Base-by-base conservation (phyloP, 805 yeast genomes). In the Candida sanyiensis region DNA sequence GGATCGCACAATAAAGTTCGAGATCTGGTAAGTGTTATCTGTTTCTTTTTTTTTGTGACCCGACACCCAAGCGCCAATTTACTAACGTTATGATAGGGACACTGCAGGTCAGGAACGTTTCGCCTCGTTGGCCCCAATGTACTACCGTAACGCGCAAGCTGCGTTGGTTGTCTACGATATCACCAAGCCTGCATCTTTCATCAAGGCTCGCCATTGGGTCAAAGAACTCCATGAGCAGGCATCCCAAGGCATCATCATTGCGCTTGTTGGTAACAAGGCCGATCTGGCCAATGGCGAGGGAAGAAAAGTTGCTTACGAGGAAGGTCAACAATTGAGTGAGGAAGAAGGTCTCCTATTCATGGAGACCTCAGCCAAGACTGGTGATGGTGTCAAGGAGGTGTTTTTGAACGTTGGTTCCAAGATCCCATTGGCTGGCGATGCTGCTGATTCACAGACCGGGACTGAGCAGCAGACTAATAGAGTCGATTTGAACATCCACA, bases 81-180 rank as follows among this genome's bases (percentile, higher is more conserved):
- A 46, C 43, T 34, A 34, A 37, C 39, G 22, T 17, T 7, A 11
- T 21, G 13, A 21, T 12, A 50, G 73, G 74, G 97, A 89, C 59
- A 89, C 97, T 11, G 97, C 97, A 3, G 98, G 98, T 16, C 97
- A 90, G 67, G 98, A 90, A 61, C 67, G 98, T 47, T 90, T 90
- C 68, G 96, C 97, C 12, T 80, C 90, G 19, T 72, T 90, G 54
- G 97, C 97, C 1, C 97, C 97, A 21, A 83, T 90, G 93, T 90
- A 90, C 64, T 90, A 90, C 66, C 75, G 98, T 59, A 90, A 93
- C 56, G 97, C 98, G 12, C 96, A 89, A 59, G 95, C 96, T 20
- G 97, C 97, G 0, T 67, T 90, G 45, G 96, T 93, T 11, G 98
- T 90, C 8, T 90, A 90, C 59, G 98, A 90, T 56, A 77, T 90